phyloP scores from a whole-genome alignment of 78 protist species.

The slime mould (Dictyostelium discoideum) region DNA sequence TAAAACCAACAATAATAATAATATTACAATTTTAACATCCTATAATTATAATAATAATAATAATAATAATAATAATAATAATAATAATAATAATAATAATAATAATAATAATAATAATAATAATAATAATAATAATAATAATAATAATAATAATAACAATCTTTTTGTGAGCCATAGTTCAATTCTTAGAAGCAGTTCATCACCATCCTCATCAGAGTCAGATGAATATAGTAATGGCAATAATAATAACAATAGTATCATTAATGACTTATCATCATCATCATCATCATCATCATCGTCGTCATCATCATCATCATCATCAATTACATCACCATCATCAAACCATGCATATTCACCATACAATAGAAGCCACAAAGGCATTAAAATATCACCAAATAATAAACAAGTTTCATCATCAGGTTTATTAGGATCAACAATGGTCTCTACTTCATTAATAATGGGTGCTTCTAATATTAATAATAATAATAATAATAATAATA shows the following conservation, averaged over 20 bases:
- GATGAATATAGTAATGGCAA: neutral
- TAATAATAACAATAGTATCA: neutral
- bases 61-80: conserved; percentile 3
- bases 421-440: neutral
- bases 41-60: neutral
- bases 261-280: neutral
- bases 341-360: neutral
- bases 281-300: neutral
- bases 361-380: neutral
- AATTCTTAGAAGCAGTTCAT: neutral
- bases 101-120: conserved; percentile 3
- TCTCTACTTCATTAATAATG: neutral
- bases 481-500: neutral
- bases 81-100: neutral
- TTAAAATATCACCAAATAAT: neutral
- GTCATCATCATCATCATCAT: neutral
- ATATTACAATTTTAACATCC: neutral
- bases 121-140: neutral
- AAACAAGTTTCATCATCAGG: neutral
- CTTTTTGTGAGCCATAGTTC: neutral
- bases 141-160: conserved; percentile 1
- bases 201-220: neutral
- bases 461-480: neutral
- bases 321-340: neutral
- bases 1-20: too few species aligned